These are phyloP conservation scores for Quercus rubra DNA, from an alignment of 306 rosid species.

Conservation along the genomic window DNA sequence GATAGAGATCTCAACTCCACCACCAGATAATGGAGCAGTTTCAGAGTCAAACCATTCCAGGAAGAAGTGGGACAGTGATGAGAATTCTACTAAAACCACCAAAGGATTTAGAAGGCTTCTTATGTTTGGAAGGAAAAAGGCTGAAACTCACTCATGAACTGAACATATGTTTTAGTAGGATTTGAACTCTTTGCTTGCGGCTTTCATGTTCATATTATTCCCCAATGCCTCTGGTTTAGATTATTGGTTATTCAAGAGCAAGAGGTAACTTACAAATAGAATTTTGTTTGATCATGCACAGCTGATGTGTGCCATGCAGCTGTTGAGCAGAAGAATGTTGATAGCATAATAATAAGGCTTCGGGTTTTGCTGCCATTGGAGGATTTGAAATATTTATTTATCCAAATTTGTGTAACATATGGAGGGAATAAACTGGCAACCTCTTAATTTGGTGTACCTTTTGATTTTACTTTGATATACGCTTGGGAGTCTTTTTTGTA, in stretches of 20 bases:
- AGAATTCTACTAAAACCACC: constrained; percentile 64
- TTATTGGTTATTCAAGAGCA: constrained; percentile 21
- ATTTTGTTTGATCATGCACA: constrained; percentile 28
- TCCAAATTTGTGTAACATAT: constrained; percentile 26
- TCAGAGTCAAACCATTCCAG: constrained; percentile 55
- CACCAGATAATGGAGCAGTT: constrained; percentile 40
- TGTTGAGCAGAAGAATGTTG: constrained; percentile 36
- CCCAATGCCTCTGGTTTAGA: constrained; percentile 6
- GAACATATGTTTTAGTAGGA: constrained; percentile 19
- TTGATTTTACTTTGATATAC: constrained; percentile 13
- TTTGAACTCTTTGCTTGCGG: constrained; percentile 20
- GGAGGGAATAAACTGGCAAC: constrained; percentile 23
- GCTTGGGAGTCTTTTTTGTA: constrained; percentile 2
- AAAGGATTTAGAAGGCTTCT: constrained; percentile 92
- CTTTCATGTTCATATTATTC: constrained; percentile 22
- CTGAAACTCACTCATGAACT: constrained; percentile 38
- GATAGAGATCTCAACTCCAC: constrained; percentile 64
- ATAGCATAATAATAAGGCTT: constrained; percentile 34
- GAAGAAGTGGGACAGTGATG: constrained; percentile 93
- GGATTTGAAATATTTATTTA: constrained; percentile 43
- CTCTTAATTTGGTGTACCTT: constrained; percentile 15
- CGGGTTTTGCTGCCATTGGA: constrained; percentile 40
- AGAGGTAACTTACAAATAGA: constrained; percentile 19
- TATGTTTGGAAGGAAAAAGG: constrained; percentile 70
- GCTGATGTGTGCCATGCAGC: constrained; percentile 29